phyloP scores from a whole-genome alignment of 257 asterid species.

The Voacanga thouarsii region DNA sequence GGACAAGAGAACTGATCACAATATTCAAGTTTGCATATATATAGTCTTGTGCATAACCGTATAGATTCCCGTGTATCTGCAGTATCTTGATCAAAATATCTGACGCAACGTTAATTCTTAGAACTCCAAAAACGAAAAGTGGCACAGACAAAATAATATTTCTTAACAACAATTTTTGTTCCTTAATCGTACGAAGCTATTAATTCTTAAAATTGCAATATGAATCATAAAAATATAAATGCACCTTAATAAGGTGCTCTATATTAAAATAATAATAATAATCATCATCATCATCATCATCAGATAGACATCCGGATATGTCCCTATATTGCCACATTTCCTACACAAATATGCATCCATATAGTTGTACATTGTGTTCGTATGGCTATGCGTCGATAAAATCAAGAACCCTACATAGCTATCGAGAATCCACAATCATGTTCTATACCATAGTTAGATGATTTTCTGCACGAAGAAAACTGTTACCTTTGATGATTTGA shows the following conservation, averaged over 20 bases:
- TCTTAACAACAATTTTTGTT: not conserved
- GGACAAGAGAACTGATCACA: not conserved
- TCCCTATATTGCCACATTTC: not conserved
- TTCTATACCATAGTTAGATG: not conserved
- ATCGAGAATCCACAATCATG: not conserved
- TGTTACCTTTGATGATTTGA: conserved; percentile 52
- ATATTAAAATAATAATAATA: no score
- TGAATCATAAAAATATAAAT: not conserved
- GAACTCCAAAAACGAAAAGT: not conserved
- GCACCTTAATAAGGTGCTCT: no score
- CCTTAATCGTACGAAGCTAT: not conserved
- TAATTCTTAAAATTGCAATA: not conserved
- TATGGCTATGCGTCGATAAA: not conserved
- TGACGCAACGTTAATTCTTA: not conserved
- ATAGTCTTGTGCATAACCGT: not conserved
- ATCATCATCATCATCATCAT: no score
- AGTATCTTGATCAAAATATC: not conserved
- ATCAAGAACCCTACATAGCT: not conserved
- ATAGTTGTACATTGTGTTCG: not conserved
- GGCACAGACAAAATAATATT: not conserved
- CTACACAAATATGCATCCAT: no score
- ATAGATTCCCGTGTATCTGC: not conserved
- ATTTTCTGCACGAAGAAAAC: not conserved
- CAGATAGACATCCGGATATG: not conserved
- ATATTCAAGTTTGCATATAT: not conserved